A percentile compares a stretch with the other conserved stretches of the same genome.
These are phyloP conservation scores for Mariannaea sp. DNA, from an alignment of 2,329 filamentous ascomycete species.

Conservation along the genomic window DNA sequence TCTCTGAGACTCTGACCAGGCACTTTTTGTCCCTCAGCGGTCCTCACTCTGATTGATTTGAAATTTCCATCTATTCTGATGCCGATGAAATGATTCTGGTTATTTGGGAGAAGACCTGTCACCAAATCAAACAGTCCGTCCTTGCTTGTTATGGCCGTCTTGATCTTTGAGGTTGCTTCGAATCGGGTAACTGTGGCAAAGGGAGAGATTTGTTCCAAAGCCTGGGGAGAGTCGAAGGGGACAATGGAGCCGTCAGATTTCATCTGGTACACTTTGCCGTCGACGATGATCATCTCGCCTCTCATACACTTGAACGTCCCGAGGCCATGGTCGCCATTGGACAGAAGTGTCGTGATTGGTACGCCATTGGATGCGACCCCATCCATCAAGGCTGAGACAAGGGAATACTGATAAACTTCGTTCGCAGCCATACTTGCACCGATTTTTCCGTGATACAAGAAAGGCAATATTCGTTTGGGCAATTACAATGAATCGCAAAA, in stretches of 20 bases:
- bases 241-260: constrained; percentile 21
- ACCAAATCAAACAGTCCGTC: neutral
- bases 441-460: too few relatives aligned
- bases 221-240: neutral
- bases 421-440: constrained; percentile 28
- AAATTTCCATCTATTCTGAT: constrained; percentile 16
- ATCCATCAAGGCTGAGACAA: constrained; percentile 31
- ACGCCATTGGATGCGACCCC: constrained; percentile 28
- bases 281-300: constrained; percentile 31
- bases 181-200: constrained; percentile 24
- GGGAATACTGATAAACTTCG: constrained; percentile 26
- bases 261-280: constrained; percentile 24
- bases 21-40: constrained; percentile 15
- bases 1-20: constrained; percentile 22
- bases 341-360: constrained; percentile 17
- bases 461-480: too few relatives aligned
- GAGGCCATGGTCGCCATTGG: constrained; percentile 23
- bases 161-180: constrained; percentile 3
- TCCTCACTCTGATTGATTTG: constrained; percentile 18
- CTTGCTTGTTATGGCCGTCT: neutral
- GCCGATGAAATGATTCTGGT: constrained; percentile 18
- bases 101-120: constrained; percentile 7
- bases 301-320: constrained; percentile 31
- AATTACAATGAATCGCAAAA: too few relatives aligned
- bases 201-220: constrained; percentile 2